Evolutionary conservation across 148 eudicot species (phyloP), one percentile per base, ranked within the genome.

Genomic region (Dianthus caryophyllus): DNA sequence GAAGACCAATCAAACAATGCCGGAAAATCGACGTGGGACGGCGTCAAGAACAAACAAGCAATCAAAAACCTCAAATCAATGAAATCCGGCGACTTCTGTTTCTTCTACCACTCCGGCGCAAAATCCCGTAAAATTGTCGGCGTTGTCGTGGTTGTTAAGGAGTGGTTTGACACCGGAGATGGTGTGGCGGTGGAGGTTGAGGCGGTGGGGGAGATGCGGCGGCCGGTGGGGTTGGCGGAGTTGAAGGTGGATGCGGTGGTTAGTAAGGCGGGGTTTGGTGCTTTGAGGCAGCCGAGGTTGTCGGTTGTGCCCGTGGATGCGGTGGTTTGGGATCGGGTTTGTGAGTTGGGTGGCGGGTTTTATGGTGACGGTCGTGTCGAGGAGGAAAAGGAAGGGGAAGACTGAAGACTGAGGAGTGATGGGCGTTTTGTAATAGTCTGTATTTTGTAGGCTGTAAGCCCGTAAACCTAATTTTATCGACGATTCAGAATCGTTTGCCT

Each of bases 1-100:
- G 88, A 81, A 4, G 96, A 93, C 64, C 96, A 93, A 79, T 58
- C 77, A 0, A 69, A 90, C 49, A 93, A 93, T 66, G 79, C 64
- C 0, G 95, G 90, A 5, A 49, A 83, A 0, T 77, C 91, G 1
- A 87, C 83, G 12, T 93, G 98, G 98, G 96, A 93, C 65, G 96
- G 98, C 0, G 98, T 94, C 8, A 86, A 82, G 36, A 91, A 88
- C 88, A 88, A 86, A 67, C 97, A 88, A 71, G 97, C 97, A 21
- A 88, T 81, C 67, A 89, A 89, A 60, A 10, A 90, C 53, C 81
- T 94, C 64, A 94, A 88, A 67, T 70, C 90, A 13, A 89, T 90
- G 95, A 65, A 68, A 3, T 0, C 71, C 0, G 84, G 82, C 0
- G 98, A 93, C 56, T 76, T 87, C 15, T 93, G 98, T 71, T 82